A percentile compares a stretch with the other conserved stretches of the same genome.
These are phyloP conservation scores for Lactifluus piperatus DNA, from an alignment of 768 basidiomycete species.

Conservation along the genomic window DNA sequence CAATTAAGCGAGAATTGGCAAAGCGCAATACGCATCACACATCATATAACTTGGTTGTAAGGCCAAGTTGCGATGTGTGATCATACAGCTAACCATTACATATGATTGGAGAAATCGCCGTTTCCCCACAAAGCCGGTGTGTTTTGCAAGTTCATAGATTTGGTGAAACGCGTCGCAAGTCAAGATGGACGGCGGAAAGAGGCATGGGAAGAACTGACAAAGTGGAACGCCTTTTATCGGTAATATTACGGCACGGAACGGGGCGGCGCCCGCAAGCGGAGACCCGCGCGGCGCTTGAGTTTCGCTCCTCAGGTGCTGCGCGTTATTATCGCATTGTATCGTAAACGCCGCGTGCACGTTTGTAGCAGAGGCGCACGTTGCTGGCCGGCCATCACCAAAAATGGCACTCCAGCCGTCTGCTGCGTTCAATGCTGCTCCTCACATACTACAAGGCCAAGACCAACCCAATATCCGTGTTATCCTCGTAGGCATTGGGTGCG, in stretches of 20 bases:
- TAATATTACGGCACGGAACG: not conserved
- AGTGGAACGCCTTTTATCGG: not conserved
- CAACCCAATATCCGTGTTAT: slow-evolving; percentile 38
- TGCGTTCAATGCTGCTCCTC: no score
- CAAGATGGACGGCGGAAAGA: no score
- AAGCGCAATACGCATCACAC: not conserved
- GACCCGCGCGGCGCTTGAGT: no score
- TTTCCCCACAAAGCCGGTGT: no score
- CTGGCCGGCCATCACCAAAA: not conserved
- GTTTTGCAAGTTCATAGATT: no score
- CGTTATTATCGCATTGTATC: not conserved
- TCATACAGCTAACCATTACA: no score
- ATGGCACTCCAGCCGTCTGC: not conserved
- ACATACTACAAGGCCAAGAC: not conserved
- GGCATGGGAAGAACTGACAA: no score
- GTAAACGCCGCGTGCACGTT: not conserved
- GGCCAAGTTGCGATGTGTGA: no score
- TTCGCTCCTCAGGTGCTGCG: no score
- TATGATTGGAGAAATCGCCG: no score
- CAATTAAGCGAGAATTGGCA: not conserved
- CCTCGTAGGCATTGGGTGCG: slow-evolving; percentile 31
- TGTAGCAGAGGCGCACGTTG: not conserved
- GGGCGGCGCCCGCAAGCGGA: not conserved
- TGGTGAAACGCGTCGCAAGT: no score
- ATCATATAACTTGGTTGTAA: no score